Conservation (phyloP, 208 protist species). For the Phytomonas francai region DNA sequence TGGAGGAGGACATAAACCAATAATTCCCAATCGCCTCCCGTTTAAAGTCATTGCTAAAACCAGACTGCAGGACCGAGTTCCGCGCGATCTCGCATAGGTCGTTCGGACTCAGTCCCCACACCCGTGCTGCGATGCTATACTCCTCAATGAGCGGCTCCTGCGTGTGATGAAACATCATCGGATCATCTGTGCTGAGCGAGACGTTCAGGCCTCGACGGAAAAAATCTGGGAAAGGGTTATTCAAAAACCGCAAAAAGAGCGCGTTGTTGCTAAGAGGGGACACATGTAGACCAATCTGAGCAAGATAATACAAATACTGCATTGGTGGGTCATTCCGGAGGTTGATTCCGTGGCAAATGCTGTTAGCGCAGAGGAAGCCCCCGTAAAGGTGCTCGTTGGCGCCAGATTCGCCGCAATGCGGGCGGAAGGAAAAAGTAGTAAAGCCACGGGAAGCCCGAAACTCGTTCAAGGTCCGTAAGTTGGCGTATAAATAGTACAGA, state of each 20-base stretch:
- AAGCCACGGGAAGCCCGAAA: conserved; percentile 87
- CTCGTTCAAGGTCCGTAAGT: conserved; percentile 96
- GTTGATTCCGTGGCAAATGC: conserved; percentile 98
- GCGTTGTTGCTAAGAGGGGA: conserved; percentile 99
- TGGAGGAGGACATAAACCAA: conserved; percentile 84
- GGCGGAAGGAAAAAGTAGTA: conserved; percentile 95
- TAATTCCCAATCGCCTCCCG: conserved; percentile 79
- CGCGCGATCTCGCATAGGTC: conserved; percentile 91
- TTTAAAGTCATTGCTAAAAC: conserved; percentile 87
- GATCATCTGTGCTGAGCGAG: conserved; percentile 95
- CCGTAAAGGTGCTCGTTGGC: conserved; percentile 91
- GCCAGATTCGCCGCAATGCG: conserved; percentile 96
- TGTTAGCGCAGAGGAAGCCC: conserved; percentile 91
- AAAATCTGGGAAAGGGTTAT: conserved; percentile 96
- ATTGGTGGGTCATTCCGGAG: conserved; percentile 92
- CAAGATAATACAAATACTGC: conserved; percentile 98
- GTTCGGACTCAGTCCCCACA: conserved; percentile 86
- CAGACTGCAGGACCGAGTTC: conserved; percentile 87
- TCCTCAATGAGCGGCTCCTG: conserved; percentile 91
- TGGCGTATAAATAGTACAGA: conserved; percentile 98
- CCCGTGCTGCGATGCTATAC: conserved; percentile 90
- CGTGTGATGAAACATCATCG: conserved; percentile 97
- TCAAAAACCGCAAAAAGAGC: conserved; percentile 96
- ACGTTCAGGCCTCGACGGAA: conserved; percentile 97
- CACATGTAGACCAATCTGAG: conserved; percentile 97